Conservation (phyloP, 768 basidiomycete genomes). For the Russula virescens region DNA sequence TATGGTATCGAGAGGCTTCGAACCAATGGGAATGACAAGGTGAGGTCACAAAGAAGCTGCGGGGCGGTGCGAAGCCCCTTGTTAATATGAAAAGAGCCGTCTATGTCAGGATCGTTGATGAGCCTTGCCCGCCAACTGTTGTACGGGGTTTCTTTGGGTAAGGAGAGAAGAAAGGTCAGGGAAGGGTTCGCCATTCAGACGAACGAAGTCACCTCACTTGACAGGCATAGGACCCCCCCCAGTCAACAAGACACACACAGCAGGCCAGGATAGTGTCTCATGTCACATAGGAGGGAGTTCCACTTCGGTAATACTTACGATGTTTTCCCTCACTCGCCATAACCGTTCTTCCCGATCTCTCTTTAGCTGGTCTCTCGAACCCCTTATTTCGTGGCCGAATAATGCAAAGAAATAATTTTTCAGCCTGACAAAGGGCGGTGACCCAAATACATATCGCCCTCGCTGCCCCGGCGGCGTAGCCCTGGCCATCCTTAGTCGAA, state of each 20-base stretch:
- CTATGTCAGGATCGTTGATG: constrained; percentile 92
- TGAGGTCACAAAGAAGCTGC: constrained; percentile 87
- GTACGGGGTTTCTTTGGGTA: constrained; percentile 86
- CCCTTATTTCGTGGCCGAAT: too few species aligned
- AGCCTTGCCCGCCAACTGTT: constrained; percentile 97
- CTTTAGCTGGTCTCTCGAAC: too few species aligned
- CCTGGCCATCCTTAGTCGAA: too few species aligned
- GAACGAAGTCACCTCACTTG: constrained; percentile 36
- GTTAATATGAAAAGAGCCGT: constrained; percentile 95
- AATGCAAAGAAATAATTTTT: too few species aligned
- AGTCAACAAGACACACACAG: constrained; percentile 7
- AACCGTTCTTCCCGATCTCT: too few species aligned
- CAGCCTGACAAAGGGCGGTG: too few species aligned
- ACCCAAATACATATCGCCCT: too few species aligned
- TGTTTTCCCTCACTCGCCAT: too few species aligned
- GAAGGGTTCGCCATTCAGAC: neutral
- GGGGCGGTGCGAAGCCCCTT: constrained; percentile 88
- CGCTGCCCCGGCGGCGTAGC: too few species aligned
- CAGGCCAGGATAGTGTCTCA: constrained; percentile 7
- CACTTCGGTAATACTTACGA: too few species aligned
- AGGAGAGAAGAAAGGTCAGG: neutral
- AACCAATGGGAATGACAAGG: constrained; percentile 91
- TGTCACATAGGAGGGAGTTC: too few species aligned
- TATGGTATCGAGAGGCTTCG: constrained; percentile 84
- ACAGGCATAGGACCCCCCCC: constrained; percentile 41